A percentile compares a stretch with the other conserved stretches of the same genome.
These are phyloP conservation scores for Dendrobium officinale DNA, from an alignment of 106 monocot genomes.

Conservation along the genomic window DNA sequence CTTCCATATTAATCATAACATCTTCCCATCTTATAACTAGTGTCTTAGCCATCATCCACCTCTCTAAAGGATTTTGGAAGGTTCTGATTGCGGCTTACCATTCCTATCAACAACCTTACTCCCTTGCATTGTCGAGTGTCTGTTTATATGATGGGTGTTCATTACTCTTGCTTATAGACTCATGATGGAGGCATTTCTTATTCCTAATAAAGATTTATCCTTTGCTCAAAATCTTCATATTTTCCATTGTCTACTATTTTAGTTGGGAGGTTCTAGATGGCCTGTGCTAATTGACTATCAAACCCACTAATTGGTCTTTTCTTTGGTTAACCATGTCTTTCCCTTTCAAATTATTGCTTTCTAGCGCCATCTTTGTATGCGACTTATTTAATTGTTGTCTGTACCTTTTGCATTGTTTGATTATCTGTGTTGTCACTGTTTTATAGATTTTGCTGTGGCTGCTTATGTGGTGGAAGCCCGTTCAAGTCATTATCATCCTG, in stretches of 20 bases:
- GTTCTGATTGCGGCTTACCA: too few species aligned
- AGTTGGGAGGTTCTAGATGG: neutral
- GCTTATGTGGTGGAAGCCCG: conserved; percentile 33
- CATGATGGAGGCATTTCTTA: neutral
- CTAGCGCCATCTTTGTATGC: neutral
- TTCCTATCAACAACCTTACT: too few species aligned
- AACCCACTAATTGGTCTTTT: neutral
- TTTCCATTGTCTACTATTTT: neutral
- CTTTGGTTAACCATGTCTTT: neutral
- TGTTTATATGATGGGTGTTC: neutral
- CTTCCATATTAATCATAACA: too few species aligned
- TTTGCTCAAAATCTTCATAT: neutral
- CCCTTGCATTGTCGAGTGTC: too few species aligned
- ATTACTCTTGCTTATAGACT: neutral
- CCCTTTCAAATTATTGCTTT: neutral
- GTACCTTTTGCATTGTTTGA: neutral
- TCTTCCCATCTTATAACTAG: too few species aligned
- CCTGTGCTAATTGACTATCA: neutral
- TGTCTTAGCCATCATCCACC: too few species aligned
- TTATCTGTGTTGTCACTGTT: neutral
- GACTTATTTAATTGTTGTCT: too few species aligned
- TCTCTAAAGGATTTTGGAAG: too few species aligned
- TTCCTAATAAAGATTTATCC: neutral
- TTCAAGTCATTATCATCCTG: conserved; percentile 11
- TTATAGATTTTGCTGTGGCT: conserved; percentile 27